Conservation (phyloP, 2,329 filamentous ascomycete genomes). For the Ceratocystiopsis brevicomis region DNA sequence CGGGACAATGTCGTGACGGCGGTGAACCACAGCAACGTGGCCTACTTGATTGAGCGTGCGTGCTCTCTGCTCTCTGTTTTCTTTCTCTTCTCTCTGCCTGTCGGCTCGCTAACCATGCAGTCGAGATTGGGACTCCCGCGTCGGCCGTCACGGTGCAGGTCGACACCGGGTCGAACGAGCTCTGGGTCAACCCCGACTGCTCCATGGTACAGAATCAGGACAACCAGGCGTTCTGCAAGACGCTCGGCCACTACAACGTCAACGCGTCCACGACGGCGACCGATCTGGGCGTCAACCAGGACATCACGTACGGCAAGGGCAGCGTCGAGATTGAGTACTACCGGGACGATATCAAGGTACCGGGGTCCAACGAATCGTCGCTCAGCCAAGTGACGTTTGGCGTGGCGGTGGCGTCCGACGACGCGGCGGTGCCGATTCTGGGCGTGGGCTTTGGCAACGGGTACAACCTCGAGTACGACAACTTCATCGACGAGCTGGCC, state of each 20-base stretch:
- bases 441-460: slow-evolving; percentile 47
- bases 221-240: slow-evolving; percentile 18
- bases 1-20: slow-evolving; percentile 5
- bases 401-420: slow-evolving; percentile 27
- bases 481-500: slow-evolving; percentile 26
- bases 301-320: slow-evolving; percentile 27
- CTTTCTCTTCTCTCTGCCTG: too few species aligned
- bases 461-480: slow-evolving; percentile 20
- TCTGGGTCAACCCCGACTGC: slow-evolving; percentile 40
- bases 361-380: slow-evolving; percentile 14
- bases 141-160: slow-evolving; percentile 29
- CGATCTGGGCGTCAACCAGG: slow-evolving; percentile 12
- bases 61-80: too few species aligned
- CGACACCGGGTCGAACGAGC: slow-evolving; percentile 35
- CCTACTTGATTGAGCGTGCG: slow-evolving; percentile 7
- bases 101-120: too few species aligned
- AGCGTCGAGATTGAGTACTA: slow-evolving; percentile 23
- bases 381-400: slow-evolving; percentile 37
- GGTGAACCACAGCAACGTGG: slow-evolving; percentile 6
- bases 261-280: slow-evolving; percentile 17
- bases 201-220: slow-evolving; percentile 21
- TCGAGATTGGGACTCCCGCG: slow-evolving; percentile 29
- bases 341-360: slow-evolving; percentile 18
- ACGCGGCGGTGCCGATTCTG: slow-evolving; percentile 36
- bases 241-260: slow-evolving; percentile 22